Conservation (phyloP, 1,284 basidiomycete genomes). For the Ustilago trichophora region DNA sequence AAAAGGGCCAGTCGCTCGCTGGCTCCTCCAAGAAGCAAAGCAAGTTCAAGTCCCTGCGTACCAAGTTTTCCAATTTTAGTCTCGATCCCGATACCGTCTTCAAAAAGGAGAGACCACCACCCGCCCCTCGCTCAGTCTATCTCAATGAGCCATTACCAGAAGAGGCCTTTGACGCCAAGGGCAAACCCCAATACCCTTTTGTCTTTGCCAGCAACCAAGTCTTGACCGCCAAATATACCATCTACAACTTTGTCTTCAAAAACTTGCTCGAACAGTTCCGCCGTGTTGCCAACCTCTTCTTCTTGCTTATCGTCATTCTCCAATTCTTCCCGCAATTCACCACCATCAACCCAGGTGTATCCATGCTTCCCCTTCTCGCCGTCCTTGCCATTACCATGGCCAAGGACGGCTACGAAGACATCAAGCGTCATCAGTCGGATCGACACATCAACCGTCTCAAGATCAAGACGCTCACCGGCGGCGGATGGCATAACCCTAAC, state of each 20-base stretch:
- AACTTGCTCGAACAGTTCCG: slow-evolving; percentile 65
- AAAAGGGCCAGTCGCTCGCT: slow-evolving; percentile 8
- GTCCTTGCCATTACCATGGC: slow-evolving; percentile 86
- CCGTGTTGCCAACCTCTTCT: slow-evolving; percentile 65
- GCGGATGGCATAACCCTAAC: slow-evolving; percentile 62
- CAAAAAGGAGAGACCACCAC: slow-evolving; percentile 56
- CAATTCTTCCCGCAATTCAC: slow-evolving; percentile 95
- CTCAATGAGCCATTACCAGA: slow-evolving; percentile 61
- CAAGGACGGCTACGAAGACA: slow-evolving; percentile 97
- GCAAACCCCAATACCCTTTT: slow-evolving; percentile 42
- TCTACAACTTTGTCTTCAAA: slow-evolving; percentile 66
- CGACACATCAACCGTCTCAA: slow-evolving; percentile 75
- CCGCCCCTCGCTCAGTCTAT: slow-evolving; percentile 52
- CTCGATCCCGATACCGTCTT: slow-evolving; percentile 62
- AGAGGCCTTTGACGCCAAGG: slow-evolving; percentile 57
- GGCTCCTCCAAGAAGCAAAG: slow-evolving; percentile 5
- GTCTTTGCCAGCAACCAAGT: slow-evolving; percentile 63
- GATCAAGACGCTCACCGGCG: slow-evolving; percentile 50
- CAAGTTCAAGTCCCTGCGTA: slow-evolving; percentile 13
- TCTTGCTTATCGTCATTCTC: slow-evolving; percentile 78
- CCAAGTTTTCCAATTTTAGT: slow-evolving; percentile 46
- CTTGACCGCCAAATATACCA: slow-evolving; percentile 65
- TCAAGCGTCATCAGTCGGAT: slow-evolving; percentile 96
- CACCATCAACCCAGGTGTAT: slow-evolving; percentile 89
- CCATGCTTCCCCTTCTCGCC: slow-evolving; percentile 87